Percentiles rank a stretch among this genome's conserved stretches.
Evolutionary conservation across 306 rosid species (phyloP).

Genomic region (Cicer judaicum): DNA sequence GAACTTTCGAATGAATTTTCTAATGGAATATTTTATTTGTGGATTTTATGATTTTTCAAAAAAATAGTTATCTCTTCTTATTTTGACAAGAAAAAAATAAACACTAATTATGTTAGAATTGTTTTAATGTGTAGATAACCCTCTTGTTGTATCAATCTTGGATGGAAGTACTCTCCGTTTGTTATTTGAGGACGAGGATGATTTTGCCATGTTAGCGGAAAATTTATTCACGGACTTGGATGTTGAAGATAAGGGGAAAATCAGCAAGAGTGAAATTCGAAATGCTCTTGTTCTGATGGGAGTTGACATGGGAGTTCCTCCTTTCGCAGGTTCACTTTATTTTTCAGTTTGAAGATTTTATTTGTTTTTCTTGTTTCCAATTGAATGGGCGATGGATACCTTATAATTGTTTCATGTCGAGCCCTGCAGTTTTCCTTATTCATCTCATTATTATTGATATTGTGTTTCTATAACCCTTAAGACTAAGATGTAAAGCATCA

Average conservation of each 20-base stretch:
- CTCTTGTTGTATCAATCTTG: conserved; percentile 77
- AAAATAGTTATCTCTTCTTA: conserved; percentile 3
- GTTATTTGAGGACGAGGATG: conserved; percentile 92
- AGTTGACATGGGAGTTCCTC: conserved; percentile 94
- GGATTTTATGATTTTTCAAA: background rate
- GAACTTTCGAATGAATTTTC: background rate
- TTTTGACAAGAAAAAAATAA: conserved; percentile 8
- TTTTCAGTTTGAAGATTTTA: conserved; percentile 7
- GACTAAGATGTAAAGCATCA: conserved; percentile 30
- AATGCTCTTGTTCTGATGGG: conserved; percentile 89
- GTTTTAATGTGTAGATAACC: conserved; percentile 63
- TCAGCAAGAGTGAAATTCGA: conserved; percentile 68
- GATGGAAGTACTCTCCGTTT: conserved; percentile 71
- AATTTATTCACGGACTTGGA: conserved; percentile 85
- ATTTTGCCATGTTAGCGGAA: conserved; percentile 93
- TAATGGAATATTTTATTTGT: background rate
- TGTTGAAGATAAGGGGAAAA: conserved; percentile 87
- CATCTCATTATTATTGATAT: conserved; percentile 2
- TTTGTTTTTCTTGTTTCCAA: conserved; percentile 28
- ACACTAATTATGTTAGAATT: conserved; percentile 28
- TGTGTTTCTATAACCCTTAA: conserved; percentile 16
- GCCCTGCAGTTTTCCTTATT: conserved; percentile 7
- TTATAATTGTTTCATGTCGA: conserved; percentile 10
- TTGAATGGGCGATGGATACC: background rate
- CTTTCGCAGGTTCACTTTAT: conserved; percentile 72